A percentile compares a stretch with the other conserved stretches of the same genome.
These are phyloP conservation scores for Powellomyces hirtus DNA, from an alignment of 192 early-diverging fungal genomes.

Conservation along the genomic window DNA sequence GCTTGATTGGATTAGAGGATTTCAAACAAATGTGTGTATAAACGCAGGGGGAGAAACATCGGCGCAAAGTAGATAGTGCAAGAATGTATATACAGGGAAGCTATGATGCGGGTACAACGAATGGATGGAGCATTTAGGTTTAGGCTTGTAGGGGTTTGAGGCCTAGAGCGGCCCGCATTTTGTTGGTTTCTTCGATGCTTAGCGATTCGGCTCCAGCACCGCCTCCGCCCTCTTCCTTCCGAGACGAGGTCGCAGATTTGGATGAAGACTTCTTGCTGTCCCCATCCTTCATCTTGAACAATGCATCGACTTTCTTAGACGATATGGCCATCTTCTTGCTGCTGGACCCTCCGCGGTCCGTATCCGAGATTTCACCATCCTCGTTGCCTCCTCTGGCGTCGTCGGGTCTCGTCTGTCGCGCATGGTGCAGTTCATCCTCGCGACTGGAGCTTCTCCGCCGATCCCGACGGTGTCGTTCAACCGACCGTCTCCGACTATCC, in stretches of 20 bases:
- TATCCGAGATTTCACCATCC: neutral
- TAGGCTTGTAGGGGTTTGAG: slow-evolving; percentile 38
- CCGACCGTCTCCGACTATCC: too few species aligned
- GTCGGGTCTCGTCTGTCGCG: too few species aligned
- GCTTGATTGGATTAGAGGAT: slow-evolving; percentile 41
- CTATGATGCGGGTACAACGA: too few species aligned
- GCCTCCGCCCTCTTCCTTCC: slow-evolving; percentile 16
- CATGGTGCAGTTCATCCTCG: too few species aligned
- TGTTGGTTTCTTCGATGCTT: slow-evolving; percentile 46
- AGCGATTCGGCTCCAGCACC: slow-evolving; percentile 28
- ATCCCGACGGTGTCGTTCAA: too few species aligned
- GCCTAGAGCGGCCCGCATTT: slow-evolving; percentile 35
- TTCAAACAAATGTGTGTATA: slow-evolving; percentile 45
- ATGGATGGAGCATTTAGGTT: too few species aligned
- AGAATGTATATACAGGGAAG: too few species aligned
- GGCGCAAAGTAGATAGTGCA: too few species aligned
- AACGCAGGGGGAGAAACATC: neutral
- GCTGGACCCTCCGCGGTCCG: neutral
- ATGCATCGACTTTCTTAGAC: slow-evolving; percentile 44
- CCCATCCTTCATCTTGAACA: slow-evolving; percentile 46
- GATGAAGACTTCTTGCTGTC: neutral
- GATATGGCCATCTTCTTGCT: slow-evolving; percentile 45
- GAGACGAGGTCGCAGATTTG: neutral
- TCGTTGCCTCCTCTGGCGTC: neutral
- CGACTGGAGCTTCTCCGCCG: too few species aligned